Evolutionary conservation across 495 filamentous ascomycete genomes (phyloP), one percentile per base, ranked within the genome.

Genomic region (Lentithecium fluviatile): DNA sequence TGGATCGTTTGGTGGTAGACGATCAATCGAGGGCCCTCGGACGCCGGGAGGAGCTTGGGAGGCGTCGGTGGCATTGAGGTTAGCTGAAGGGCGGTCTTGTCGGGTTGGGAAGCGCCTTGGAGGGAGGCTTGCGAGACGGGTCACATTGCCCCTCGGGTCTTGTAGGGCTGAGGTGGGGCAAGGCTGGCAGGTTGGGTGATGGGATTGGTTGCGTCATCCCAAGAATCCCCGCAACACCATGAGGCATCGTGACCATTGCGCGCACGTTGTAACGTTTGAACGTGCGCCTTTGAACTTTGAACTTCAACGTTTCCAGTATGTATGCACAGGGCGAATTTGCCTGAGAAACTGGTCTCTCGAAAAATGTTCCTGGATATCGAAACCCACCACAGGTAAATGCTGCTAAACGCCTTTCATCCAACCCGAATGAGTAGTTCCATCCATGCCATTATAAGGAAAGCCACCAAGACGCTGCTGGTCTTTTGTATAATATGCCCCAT

Each of bases 1-100:
- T 75, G 73, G 65, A 76, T 74, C 13, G 77, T 79, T 60, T 79
- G 77, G 17, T 69, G 65, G 65, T 79, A 79, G 32, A 78, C 42
- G 23, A 77, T 58, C 13, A 78, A 53, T n/a, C 75, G 64, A 4
- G 74, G 74, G 6, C 63, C 62, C 42, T 64, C 25, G 36, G 12
- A 6, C 11, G 52, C 49, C 40, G 70, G 61, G 45, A 69, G 68
- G 17, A 68, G 58, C 17, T 53, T 51, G 26, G 64, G 65, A 7
- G 55, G 50, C 42, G 34, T n/a, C 23, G 65, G 68, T 32, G 68
- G 60, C 64, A 67, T 67, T 63, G 23, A 24, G 7, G 17, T 17
- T 15, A 34, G 45, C 48, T 58, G 25, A 17, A n/a, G 15, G 3
- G 40, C 15, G 40, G 40, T 6, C 4, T 4, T 56, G 52, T 19